Evolutionary conservation across 768 basidiomycete species (phyloP).

Genomic region (Lentinula boryana): DNA sequence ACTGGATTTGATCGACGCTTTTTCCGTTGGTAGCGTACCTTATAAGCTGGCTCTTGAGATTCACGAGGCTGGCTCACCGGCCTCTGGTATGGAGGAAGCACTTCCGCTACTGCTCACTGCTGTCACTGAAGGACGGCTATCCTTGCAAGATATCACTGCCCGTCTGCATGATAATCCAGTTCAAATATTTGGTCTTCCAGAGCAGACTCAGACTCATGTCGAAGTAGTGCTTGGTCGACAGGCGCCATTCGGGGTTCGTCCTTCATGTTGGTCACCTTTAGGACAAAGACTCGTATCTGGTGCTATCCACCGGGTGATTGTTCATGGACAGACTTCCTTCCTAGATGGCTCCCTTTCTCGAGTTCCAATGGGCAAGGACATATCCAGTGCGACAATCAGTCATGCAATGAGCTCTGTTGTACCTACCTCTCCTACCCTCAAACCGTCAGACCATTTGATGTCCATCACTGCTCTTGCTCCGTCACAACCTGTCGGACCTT

Average conservation of each 20-base stretch:
- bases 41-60: constrained; percentile 66
- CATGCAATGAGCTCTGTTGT: constrained; percentile 24
- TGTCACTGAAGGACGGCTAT: constrained; percentile 71
- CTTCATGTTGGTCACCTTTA: constrained; percentile 79
- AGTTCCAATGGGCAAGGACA: constrained; percentile 59
- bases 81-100: constrained; percentile 82
- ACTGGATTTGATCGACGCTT: constrained; percentile 78
- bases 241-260: constrained; percentile 44
- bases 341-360: constrained; percentile 75
- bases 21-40: constrained; percentile 85
- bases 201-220: constrained; percentile 80
- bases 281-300: constrained; percentile 58
- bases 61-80: constrained; percentile 53
- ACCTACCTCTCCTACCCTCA: constrained; percentile 2
- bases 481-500: constrained; percentile 11
- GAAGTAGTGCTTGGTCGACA: constrained; percentile 88
- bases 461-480: constrained; percentile 9
- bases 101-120: constrained; percentile 86
- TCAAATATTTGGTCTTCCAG: constrained; percentile 85
- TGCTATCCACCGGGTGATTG: constrained; percentile 82
- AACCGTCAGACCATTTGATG: constrained; percentile 15
- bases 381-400: constrained; percentile 55
- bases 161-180: constrained; percentile 90
- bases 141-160: constrained; percentile 74
- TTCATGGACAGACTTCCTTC: constrained; percentile 85